Evolutionary conservation across 768 basidiomycete genomes (phyloP).

Genomic region (Tylopilus felleus): DNA sequence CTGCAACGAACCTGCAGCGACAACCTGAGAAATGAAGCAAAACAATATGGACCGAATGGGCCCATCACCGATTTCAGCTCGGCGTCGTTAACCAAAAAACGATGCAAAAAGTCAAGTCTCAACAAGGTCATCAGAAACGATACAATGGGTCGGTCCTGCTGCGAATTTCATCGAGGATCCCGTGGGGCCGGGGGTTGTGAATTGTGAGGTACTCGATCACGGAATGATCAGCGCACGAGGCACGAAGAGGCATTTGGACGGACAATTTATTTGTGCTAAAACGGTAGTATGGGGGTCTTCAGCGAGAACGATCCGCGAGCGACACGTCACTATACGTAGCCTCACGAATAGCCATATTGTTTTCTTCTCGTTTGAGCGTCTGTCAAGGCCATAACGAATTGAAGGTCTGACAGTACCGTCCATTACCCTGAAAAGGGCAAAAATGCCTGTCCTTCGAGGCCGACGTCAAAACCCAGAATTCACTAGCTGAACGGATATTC

Average conservation of each 20-base stretch:
- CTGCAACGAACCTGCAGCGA: conserved; percentile 6
- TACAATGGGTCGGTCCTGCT: conserved; percentile 8
- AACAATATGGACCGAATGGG: conserved; percentile 11
- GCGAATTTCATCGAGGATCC: conserved; percentile 6
- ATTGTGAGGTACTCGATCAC: conserved; percentile 1
- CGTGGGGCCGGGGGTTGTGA: conserved; percentile 7
- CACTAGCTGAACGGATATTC: conserved; percentile 6
- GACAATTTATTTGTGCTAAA: neutral
- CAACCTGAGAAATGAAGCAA: conserved; percentile 16
- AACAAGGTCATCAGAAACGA: conserved; percentile 3
- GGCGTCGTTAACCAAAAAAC: neutral
- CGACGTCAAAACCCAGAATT: conserved; percentile 6
- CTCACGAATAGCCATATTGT: neutral
- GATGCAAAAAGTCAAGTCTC: conserved; percentile 13
- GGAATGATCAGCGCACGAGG: conserved; percentile 2
- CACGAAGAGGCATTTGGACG: neutral
- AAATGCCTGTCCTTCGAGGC: conserved; percentile 4
- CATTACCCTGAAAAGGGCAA: conserved; percentile 3
- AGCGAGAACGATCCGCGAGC: conserved; percentile 13
- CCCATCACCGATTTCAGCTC: conserved; percentile 1
- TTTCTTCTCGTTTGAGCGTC: neutral
- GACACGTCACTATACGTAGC: neutral
- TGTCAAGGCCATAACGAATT: neutral
- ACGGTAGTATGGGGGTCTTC: neutral
- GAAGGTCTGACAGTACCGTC: conserved; percentile 3